Percentiles rank a stretch among this genome's conserved stretches.
Evolutionary conservation across 495 filamentous ascomycete genomes (phyloP).

Genomic region (Neurospora sp.): DNA sequence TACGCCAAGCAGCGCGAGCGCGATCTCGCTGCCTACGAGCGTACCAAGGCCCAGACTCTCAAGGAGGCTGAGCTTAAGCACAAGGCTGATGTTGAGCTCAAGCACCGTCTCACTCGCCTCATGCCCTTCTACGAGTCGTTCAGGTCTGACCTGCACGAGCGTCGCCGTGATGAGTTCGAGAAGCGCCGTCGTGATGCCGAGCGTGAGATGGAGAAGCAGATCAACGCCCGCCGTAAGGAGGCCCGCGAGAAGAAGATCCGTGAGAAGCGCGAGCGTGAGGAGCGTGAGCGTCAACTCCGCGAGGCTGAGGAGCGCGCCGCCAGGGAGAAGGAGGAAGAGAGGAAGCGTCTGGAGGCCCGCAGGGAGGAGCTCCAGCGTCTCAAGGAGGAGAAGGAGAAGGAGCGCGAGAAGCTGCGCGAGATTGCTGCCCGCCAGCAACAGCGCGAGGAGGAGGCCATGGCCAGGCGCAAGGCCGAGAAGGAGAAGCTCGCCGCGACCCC

Average conservation of each 20-base stretch:
- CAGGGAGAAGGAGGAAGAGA: slow-evolving; percentile 74
- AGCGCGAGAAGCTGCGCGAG: slow-evolving; percentile 53
- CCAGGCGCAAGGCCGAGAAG: slow-evolving; percentile 39
- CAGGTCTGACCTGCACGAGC: slow-evolving; percentile 65
- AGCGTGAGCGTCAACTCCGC: slow-evolving; percentile 56
- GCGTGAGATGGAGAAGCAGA: slow-evolving; percentile 79
- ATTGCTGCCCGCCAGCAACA: slow-evolving; percentile 38
- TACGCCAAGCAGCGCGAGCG: slow-evolving; percentile 73
- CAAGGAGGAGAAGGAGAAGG: slow-evolving; percentile 74
- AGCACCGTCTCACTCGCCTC: slow-evolving; percentile 77
- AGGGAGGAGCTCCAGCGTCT: slow-evolving; percentile 53
- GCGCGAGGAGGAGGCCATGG: slow-evolving; percentile 45
- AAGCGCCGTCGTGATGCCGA: slow-evolving; percentile 80
- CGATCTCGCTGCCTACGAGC: slow-evolving; percentile 73
- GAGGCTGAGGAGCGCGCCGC: slow-evolving; percentile 79
- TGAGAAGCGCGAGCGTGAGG: slow-evolving; percentile 74
- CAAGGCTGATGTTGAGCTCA: slow-evolving; percentile 80
- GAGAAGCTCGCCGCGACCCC: slow-evolving; percentile 17
- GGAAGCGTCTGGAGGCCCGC: slow-evolving; percentile 56
- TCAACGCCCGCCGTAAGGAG: slow-evolving; percentile 76
- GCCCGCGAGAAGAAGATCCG: slow-evolving; percentile 60
- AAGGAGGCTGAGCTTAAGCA: slow-evolving; percentile 74
- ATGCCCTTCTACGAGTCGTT: slow-evolving; percentile 74
- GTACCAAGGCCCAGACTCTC: slow-evolving; percentile 61
- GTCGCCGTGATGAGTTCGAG: slow-evolving; percentile 91